These are phyloP conservation scores for Leonotis leonurus DNA, from an alignment of 257 asterid genomes.

Conservation along the genomic window DNA sequence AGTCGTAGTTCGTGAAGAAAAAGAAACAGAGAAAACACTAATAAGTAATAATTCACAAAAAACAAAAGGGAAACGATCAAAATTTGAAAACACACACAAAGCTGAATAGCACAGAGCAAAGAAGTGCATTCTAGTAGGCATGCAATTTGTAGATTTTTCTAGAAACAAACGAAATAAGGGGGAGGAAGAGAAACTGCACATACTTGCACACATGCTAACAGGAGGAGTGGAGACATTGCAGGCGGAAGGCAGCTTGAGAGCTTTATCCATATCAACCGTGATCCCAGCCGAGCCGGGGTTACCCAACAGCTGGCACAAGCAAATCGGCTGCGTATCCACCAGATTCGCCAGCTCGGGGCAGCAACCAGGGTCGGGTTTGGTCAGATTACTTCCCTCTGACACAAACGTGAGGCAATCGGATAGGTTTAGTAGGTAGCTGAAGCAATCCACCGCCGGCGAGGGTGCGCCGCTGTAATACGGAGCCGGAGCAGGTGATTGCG, in stretches of 20 bases:
- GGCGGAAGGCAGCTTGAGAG: slow-evolving; percentile 43
- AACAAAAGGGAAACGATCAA: too few relatives aligned
- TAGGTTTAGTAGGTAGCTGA: slow-evolving; percentile 25
- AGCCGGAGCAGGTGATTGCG: slow-evolving; percentile 21
- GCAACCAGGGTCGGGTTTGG: slow-evolving; percentile 54
- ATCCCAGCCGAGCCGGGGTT: slow-evolving; percentile 34
- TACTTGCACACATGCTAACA: slow-evolving; percentile 52
- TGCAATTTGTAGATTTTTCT: too few relatives aligned
- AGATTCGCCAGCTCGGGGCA: slow-evolving; percentile 54
- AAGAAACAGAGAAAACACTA: too few relatives aligned
- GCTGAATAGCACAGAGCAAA: too few relatives aligned
- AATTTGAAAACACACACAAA: too few relatives aligned
- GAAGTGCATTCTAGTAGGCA: too few relatives aligned
- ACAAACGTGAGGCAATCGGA: slow-evolving; percentile 63
- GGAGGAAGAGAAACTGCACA: not conserved
- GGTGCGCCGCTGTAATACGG: slow-evolving; percentile 21
- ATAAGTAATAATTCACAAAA: too few relatives aligned
- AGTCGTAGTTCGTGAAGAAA: too few relatives aligned
- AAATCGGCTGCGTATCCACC: slow-evolving; percentile 49
- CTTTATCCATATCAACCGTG: slow-evolving; percentile 37
- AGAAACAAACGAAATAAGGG: too few relatives aligned
- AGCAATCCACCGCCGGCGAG: slow-evolving; percentile 40
- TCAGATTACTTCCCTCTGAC: slow-evolving; percentile 45
- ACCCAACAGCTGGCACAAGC: slow-evolving; percentile 59
- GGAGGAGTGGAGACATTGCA: slow-evolving; percentile 56